phyloP scores from a whole-genome alignment of 768 basidiomycete species.

The Suillus cothurnatus region DNA sequence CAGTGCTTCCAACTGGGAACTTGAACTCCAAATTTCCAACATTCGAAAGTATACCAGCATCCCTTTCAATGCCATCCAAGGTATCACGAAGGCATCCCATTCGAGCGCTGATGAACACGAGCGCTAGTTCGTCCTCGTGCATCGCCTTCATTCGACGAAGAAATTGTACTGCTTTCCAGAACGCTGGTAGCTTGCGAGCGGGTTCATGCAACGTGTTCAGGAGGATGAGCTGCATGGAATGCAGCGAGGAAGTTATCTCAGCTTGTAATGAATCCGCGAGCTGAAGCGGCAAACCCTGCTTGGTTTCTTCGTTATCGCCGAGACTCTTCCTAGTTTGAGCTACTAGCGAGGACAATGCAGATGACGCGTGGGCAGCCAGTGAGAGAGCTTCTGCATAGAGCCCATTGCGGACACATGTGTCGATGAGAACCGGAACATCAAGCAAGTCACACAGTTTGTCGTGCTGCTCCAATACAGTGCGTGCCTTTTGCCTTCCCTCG shows the following conservation, averaged over 20 bases:
- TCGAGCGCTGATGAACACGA: conserved; percentile 81
- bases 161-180: conserved; percentile 90
- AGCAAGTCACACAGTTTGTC: conserved; percentile 92
- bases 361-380: conserved; percentile 69
- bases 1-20: conserved; percentile 20
- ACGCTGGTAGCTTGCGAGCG: conserved; percentile 78
- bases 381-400: conserved; percentile 92
- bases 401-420: conserved; percentile 91
- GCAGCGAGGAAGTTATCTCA: conserved; percentile 67
- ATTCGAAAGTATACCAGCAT: conserved; percentile 38
- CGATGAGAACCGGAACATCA: conserved; percentile 87
- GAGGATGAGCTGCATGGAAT: conserved; percentile 74
- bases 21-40: conserved; percentile 15
- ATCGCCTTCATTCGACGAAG: conserved; percentile 79
- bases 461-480: conserved; percentile 89
- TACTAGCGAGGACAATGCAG: conserved; percentile 45
- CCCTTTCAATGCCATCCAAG: conserved; percentile 53
- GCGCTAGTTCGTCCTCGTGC: conserved; percentile 76
- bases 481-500: conserved; percentile 70
- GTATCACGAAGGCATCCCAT: conserved; percentile 61
- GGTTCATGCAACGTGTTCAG: conserved; percentile 80
- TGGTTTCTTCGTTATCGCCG: background rate
- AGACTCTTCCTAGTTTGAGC: conserved; percentile 39
- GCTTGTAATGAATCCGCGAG: conserved; percentile 54
- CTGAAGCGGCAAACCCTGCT: conserved; percentile 19